These are phyloP conservation scores for Dryas alaskensis DNA, from an alignment of 306 rosid genomes.

Conservation along the genomic window DNA sequence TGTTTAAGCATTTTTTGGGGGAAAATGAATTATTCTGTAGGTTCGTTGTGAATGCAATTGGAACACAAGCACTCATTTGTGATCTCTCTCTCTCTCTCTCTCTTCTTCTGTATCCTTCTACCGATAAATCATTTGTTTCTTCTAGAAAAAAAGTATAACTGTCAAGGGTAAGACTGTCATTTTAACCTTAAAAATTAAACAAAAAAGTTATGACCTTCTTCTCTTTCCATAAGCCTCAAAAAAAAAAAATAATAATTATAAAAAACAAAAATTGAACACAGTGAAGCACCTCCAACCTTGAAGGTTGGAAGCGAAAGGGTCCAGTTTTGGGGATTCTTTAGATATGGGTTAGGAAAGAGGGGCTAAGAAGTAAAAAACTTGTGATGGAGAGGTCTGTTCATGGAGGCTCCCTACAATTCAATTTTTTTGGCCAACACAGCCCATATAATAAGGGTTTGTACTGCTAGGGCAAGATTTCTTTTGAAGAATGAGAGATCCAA, in stretches of 20 bases:
- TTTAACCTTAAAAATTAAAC: too few relatives aligned
- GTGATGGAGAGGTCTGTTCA: constrained; percentile 26
- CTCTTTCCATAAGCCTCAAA: too few relatives aligned
- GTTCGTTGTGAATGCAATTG: background rate
- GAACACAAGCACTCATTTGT: background rate
- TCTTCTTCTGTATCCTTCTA: too few relatives aligned
- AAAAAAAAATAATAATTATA: too few relatives aligned
- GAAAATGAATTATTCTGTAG: background rate
- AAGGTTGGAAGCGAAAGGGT: too few relatives aligned
- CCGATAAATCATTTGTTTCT: background rate
- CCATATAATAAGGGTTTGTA: background rate
- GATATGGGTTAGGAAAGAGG: constrained; percentile 24
- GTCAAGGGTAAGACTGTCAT: too few relatives aligned
- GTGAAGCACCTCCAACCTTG: too few relatives aligned
- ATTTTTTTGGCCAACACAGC: background rate
- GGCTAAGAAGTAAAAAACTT: constrained; percentile 22
- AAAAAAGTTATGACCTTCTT: too few relatives aligned
- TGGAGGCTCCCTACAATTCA: constrained; percentile 34
- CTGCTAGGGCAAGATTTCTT: too few relatives aligned
- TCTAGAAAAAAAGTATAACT: background rate
- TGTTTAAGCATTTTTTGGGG: background rate
- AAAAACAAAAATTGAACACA: too few relatives aligned
- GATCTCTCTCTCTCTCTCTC: background rate
- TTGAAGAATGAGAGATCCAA: too few relatives aligned
- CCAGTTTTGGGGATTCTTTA: constrained; percentile 21